Evolutionary conservation across 768 basidiomycete genomes (phyloP), one percentile per base, ranked within the genome.

Genomic region (Rhodotorula babjevae): DNA sequence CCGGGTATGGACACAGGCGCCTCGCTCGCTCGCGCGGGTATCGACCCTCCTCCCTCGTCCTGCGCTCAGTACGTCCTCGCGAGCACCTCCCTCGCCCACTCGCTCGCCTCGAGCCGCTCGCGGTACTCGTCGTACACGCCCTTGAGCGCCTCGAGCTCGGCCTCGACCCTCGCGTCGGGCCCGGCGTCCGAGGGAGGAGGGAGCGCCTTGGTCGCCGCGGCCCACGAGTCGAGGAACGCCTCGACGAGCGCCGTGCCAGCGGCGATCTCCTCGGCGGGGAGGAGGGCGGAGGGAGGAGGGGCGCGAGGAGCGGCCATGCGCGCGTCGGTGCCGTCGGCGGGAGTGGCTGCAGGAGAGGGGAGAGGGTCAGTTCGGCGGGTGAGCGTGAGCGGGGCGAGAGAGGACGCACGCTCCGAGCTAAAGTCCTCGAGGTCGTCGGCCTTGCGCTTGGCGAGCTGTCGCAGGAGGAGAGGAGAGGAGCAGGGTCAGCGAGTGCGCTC

Each of bases 341-440:
- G 81, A 2, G 78, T 74, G 29, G 82, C 80, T 72, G 61, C 16
- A 11, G 27, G 31, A 2, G 15, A 16, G 16, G 11, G 49, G 44
- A 8, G 7, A 7, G 18, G 36, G n/a, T 18, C 52, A 14, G 23
- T 50, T 33, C 52, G 25, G 47, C 25, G 55, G 33, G 23, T 29
- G 23, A 56, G 63, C 27, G 33, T 12, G 55, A 19, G 56, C 2
- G 33, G 11, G 18, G 23, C 21, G 23, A 40, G 29, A 10, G 44
- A 2, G 23, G 12, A 83, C 86, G 57, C 81, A 79, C 85, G 84
- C 10, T 56, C 36, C 53, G 70, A 65, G 14, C 85, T 87, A 81
- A 93, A 92, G 79, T 93, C 90, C 81, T 93, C 91, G 47, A 96
- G 82, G 76, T 94, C 92, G 69, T 93, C 91, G 0, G 93, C 93